Evolutionary conservation across 1,284 basidiomycete genomes (phyloP).

Genomic region (Leccinum fuscescens): DNA sequence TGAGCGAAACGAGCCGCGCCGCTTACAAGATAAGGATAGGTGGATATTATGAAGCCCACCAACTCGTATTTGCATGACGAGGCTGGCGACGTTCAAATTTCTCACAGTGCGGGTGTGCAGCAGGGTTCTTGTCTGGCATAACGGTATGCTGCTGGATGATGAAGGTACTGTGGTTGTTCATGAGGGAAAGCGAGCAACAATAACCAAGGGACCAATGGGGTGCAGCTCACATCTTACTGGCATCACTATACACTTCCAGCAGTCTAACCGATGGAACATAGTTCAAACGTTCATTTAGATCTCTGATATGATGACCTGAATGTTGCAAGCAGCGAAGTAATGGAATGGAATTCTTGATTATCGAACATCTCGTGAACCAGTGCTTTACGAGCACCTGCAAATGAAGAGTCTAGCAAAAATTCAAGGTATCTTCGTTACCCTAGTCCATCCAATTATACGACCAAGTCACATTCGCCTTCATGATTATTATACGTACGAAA

Average conservation of each 20-base stretch:
- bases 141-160: background rate
- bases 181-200: background rate
- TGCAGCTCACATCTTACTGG: no score
- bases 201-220: background rate
- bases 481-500: slow-evolving; percentile 25
- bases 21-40: no score
- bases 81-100: background rate
- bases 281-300: no score
- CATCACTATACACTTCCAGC: background rate
- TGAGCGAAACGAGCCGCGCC: background rate
- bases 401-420: background rate
- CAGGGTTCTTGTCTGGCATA: background rate
- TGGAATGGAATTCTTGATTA: no score
- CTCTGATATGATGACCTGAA: no score
- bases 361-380: background rate
- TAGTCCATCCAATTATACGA: background rate
- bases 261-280: background rate
- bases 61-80: background rate
- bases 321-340: no score
- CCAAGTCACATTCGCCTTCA: background rate
- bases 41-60: no score
- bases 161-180: background rate
- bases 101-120: background rate
- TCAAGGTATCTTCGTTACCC: background rate
- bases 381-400: background rate